phyloP scores from a whole-genome alignment of 1,284 basidiomycete species.

The Cryptococcus deneoformans region DNA sequence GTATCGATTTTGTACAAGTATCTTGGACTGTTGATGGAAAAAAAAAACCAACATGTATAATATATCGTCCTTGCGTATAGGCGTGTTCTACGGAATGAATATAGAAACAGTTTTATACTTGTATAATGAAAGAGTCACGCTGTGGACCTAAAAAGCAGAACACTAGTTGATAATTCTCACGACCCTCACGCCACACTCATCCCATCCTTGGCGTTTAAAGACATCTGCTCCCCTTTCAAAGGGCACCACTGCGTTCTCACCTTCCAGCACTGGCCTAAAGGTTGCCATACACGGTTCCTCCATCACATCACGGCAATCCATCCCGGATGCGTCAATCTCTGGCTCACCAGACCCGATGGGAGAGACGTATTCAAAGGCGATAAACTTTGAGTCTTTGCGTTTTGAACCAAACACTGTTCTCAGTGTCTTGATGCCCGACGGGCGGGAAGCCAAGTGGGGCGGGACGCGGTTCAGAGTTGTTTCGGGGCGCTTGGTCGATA shows the following conservation, averaged over 20 bases:
- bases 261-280: constrained; percentile 25
- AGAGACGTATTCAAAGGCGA: constrained; percentile 31
- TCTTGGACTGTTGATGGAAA: neutral
- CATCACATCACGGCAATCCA: constrained; percentile 45
- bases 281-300: constrained; percentile 37
- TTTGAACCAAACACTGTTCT: constrained; percentile 24
- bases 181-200: constrained; percentile 8
- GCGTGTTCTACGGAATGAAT: no score
- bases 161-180: constrained; percentile 22
- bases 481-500: constrained; percentile 12
- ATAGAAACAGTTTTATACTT: no score
- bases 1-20: neutral
- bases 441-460: constrained; percentile 8
- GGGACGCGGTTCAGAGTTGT: constrained; percentile 3
- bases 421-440: constrained; percentile 29
- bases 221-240: constrained; percentile 42
- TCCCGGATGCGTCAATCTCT: constrained; percentile 42
- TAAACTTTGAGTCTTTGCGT: constrained; percentile 36
- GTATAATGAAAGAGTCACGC: no score
- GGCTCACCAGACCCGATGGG: constrained; percentile 42
- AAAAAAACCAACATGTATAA: neutral
- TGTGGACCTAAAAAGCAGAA: neutral
- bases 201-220: constrained; percentile 20
- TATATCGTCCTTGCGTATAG: neutral
- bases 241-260: constrained; percentile 18